Conservation (phyloP, 2,329 filamentous ascomycete genomes). For the Aspergillus fijiensis region DNA sequence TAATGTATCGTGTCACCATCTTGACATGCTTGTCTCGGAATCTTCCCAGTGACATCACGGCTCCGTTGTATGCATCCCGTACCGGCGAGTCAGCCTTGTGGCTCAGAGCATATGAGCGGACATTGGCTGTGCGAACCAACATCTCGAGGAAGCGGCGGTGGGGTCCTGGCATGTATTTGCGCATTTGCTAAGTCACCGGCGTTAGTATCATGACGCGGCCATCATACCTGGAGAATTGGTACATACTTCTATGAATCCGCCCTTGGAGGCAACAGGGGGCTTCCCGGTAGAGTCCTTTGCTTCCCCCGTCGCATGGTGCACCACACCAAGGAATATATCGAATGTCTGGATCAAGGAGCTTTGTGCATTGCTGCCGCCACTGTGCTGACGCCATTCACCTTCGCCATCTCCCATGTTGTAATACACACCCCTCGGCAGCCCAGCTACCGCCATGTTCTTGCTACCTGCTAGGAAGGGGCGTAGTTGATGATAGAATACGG, state of each 20-base stretch:
- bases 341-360: conserved; percentile 56
- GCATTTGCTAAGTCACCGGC: conserved; percentile 46
- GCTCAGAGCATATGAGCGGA: conserved; percentile 46
- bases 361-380: conserved; percentile 57
- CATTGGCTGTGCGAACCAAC: conserved; percentile 46
- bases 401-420: conserved; percentile 52
- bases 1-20: conserved; percentile 55
- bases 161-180: conserved; percentile 55
- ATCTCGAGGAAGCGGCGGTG: conserved; percentile 53
- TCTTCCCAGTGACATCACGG: conserved; percentile 44
- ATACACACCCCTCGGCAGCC: conserved; percentile 53
- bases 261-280: conserved; percentile 1
- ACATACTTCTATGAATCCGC: conserved; percentile 14
- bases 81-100: conserved; percentile 36
- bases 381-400: conserved; percentile 52
- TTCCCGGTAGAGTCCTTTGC: conserved; percentile 7
- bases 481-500: conserved; percentile 54
- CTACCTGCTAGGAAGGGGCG: conserved; percentile 54
- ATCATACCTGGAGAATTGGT: background rate
- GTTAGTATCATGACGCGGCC: background rate
- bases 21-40: conserved; percentile 55
- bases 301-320: conserved; percentile 45
- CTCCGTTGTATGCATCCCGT: conserved; percentile 47
- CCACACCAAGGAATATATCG: conserved; percentile 53
- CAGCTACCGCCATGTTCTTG: conserved; percentile 54